Conservation (phyloP, 345 rosid genomes). For the Salix arbutifolia region DNA sequence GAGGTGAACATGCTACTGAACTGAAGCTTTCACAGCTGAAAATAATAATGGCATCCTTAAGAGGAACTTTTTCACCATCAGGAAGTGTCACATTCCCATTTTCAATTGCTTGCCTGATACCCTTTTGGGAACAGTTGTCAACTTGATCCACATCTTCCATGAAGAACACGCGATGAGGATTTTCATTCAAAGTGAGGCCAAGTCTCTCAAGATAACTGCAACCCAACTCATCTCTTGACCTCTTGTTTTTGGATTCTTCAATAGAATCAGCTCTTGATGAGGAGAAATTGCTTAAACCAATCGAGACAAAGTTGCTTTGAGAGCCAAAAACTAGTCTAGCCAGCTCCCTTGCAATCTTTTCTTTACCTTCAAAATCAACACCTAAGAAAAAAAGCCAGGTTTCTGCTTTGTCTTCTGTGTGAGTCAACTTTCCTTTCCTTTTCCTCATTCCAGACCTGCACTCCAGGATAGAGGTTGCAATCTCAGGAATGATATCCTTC, state of each 20-base stretch:
- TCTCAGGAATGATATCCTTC: slow-evolving; percentile 49
- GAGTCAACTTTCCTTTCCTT: slow-evolving; percentile 31
- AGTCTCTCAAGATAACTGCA: slow-evolving; percentile 37
- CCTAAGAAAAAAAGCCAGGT: slow-evolving; percentile 85
- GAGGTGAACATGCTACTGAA: slow-evolving; percentile 30
- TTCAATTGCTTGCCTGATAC: slow-evolving; percentile 41
- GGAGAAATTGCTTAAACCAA: slow-evolving; percentile 35
- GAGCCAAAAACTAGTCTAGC: slow-evolving; percentile 68
- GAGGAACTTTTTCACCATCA: slow-evolving; percentile 44
- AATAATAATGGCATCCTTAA: slow-evolving; percentile 60
- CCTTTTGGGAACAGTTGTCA: slow-evolving; percentile 26
- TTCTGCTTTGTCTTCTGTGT: slow-evolving; percentile 46
- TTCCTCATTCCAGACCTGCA: slow-evolving; percentile 64
- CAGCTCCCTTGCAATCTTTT: slow-evolving; percentile 64
- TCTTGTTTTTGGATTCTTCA: slow-evolving; percentile 36
- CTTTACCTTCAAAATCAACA: slow-evolving; percentile 58
- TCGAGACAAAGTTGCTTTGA: slow-evolving; percentile 36
- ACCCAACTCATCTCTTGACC: slow-evolving; percentile 40
- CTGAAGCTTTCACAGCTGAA: slow-evolving; percentile 39
- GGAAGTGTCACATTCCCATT: slow-evolving; percentile 35
- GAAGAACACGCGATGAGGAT: slow-evolving; percentile 61
- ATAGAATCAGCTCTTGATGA: slow-evolving; percentile 23
- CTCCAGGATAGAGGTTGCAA: slow-evolving; percentile 51
- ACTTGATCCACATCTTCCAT: slow-evolving; percentile 50
- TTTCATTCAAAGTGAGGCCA: slow-evolving; percentile 58